Conservation (phyloP, 2,329 filamentous ascomycete species). For the Pezicula neosporulosa region DNA sequence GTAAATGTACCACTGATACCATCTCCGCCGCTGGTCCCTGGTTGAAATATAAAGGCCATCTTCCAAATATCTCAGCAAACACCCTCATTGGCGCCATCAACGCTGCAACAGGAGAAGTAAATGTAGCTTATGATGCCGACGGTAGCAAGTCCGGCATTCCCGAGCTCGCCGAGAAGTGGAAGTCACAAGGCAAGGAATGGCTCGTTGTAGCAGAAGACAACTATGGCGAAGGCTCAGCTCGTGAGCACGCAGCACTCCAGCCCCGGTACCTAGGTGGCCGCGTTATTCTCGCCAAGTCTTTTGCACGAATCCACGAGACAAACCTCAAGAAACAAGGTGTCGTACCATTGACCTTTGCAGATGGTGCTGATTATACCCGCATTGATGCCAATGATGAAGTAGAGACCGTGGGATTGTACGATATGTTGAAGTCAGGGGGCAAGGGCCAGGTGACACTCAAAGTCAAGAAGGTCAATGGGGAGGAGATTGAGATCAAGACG, state of each 20-base stretch:
- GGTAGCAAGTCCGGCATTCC: constrained; percentile 76
- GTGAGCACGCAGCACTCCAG: constrained; percentile 87
- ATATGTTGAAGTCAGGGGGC: constrained; percentile 76
- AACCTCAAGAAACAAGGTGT: constrained; percentile 98
- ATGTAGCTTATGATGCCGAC: constrained; percentile 84
- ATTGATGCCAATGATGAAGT: constrained; percentile 83
- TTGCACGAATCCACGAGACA: constrained; percentile 91
- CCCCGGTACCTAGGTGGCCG: constrained; percentile 86
- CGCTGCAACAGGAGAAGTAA: constrained; percentile 87
- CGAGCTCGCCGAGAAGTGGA: constrained; percentile 83
- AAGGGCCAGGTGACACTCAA: constrained; percentile 69
- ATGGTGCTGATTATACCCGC: constrained; percentile 83
- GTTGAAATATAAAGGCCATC: constrained; percentile 99
- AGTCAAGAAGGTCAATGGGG: constrained; percentile 59
- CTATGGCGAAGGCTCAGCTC: constrained; percentile 87
- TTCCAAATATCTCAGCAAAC: constrained; percentile 97
- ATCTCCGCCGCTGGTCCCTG: constrained; percentile 96
- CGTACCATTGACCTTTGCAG: constrained; percentile 84
- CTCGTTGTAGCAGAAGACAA: constrained; percentile 97
- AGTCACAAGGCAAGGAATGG: constrained; percentile 72
- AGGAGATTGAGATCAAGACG: constrained; percentile 68
- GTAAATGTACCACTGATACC: constrained; percentile 98
- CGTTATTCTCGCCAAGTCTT: constrained; percentile 80
- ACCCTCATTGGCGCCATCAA: constrained; percentile 95
- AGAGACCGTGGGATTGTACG: constrained; percentile 75